Base-by-base conservation (phyloP, 2,329 filamentous ascomycete genomes). In the Bipolaris cookei region DNA sequence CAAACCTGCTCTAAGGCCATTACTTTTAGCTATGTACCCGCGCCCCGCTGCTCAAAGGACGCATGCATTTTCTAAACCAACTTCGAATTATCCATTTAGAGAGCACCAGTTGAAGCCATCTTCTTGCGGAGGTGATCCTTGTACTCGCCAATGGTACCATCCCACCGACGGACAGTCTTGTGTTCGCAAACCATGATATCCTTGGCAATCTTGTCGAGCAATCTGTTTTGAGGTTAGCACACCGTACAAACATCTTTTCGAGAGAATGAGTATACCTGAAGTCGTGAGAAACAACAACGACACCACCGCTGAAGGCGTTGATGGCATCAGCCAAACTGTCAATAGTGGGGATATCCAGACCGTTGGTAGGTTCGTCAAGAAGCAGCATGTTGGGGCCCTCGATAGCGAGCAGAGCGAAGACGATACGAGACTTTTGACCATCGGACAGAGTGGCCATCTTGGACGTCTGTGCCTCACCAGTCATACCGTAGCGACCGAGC, bases 171-270 rank as follows among this genome's bases (percentile, higher is more conserved):
- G 70, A 98, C 92, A 13, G 92, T 93, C 86, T 93, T 92, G 88
- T 99, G 92, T 83, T 99, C 95, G 81, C 96, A 99, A 54, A 99
- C 95, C 82, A 99, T 88, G 80, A 99, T 99, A 79, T 99, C 92
- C 86, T 99, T 99, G 70, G 95, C 95, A 78, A 99, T 98, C 85
- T 97, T 97, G 87, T 99, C 95, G 66, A 99, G 88, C 73, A 99
- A 84, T 84, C 94, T 96, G 16, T 69, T 47, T 32, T 46, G 55
- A n/a, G 34, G 67, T 82, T 71, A 81, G 79, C 59, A 59, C 41
- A 47, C 44, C 16, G 8, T 23, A 41, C 44, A 14, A n/a, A 44
- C 23, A 3, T 18, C 23, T 14, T 5, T 23, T 32, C 5, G n/a
- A 14, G 3, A 18, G 10, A 34, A 13, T 44, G 13, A 48, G 72